Evolutionary conservation across 1,139 yeast genomes (phyloP).

Genomic region (Kurtzmaniella quercitrusa): DNA sequence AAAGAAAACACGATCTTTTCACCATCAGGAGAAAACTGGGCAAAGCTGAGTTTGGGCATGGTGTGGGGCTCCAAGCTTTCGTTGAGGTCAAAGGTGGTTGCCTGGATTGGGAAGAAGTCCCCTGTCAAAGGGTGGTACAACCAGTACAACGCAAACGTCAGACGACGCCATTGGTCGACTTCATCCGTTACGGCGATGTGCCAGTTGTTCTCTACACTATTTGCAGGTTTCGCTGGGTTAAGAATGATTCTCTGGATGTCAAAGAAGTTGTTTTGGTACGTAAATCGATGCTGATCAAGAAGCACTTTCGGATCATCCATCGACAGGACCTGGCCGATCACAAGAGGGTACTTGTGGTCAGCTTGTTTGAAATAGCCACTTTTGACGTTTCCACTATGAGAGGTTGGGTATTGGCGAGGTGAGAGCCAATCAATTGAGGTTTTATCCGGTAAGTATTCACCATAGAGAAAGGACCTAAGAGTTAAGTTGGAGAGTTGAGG

Average conservation of each 20-base stretch:
- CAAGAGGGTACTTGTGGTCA: slow-evolving; percentile 12
- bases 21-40: slow-evolving; percentile 39
- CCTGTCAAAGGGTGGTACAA: slow-evolving; percentile 19
- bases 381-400: slow-evolving; percentile 3
- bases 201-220: slow-evolving; percentile 17
- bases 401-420: slow-evolving; percentile 26
- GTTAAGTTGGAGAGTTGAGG: slow-evolving; percentile 27
- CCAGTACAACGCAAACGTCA: slow-evolving; percentile 40
- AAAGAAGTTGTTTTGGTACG: slow-evolving; percentile 31
- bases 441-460: slow-evolving; percentile 17
- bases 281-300: slow-evolving; percentile 23
- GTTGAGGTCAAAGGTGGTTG: slow-evolving; percentile 5
- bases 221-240: slow-evolving; percentile 31
- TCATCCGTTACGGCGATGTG: slow-evolving; percentile 35
- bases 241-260: slow-evolving; percentile 23
- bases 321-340: slow-evolving; percentile 20
- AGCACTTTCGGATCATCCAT: slow-evolving; percentile 12
- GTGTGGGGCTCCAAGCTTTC: slow-evolving; percentile 4
- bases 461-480: slow-evolving; percentile 21
- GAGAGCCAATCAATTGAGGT: slow-evolving; percentile 27
- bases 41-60: slow-evolving; percentile 35
- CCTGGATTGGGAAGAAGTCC: slow-evolving; percentile 19
- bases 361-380: slow-evolving; percentile 30
- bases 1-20: slow-evolving; percentile 29
- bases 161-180: slow-evolving; percentile 38